phyloP scores from a whole-genome alignment of 2,329 filamentous ascomycete species.

The Amylocarpus encephaloides region DNA sequence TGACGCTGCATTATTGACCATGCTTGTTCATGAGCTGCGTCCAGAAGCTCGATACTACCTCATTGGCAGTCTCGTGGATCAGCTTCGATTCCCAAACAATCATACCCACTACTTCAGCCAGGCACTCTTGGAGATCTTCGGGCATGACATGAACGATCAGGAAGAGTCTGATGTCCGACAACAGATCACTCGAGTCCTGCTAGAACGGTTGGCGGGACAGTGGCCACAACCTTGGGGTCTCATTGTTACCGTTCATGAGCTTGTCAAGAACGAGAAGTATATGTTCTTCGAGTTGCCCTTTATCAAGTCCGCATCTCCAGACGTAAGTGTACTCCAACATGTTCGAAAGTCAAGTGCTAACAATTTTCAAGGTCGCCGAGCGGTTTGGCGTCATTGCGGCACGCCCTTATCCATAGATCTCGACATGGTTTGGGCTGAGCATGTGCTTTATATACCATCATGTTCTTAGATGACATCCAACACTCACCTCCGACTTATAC shows the following conservation, averaged over 20 bases:
- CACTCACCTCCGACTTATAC: not conserved
- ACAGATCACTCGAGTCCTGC: slow-evolving; percentile 79
- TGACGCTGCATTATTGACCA: slow-evolving; percentile 67
- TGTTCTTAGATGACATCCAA: not conserved
- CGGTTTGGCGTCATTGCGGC: slow-evolving; percentile 28
- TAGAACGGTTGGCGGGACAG: slow-evolving; percentile 82
- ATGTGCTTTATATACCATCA: not conserved
- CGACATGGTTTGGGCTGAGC: not conserved
- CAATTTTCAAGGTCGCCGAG: slow-evolving; percentile 24
- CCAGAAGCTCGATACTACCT: slow-evolving; percentile 81
- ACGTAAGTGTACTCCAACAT: slow-evolving; percentile 48
- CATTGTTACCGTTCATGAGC: slow-evolving; percentile 78
- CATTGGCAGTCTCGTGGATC: slow-evolving; percentile 78
- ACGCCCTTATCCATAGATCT: slow-evolving; percentile 14
- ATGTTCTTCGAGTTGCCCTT: slow-evolving; percentile 90
- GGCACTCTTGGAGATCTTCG: slow-evolving; percentile 78
- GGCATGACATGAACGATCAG: slow-evolving; percentile 62
- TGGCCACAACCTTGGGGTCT: slow-evolving; percentile 96
- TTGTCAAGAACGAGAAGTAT: slow-evolving; percentile 86
- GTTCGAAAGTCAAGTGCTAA: not conserved
- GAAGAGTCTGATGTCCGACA: slow-evolving; percentile 80
- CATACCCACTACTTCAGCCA: slow-evolving; percentile 93
- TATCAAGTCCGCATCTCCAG: slow-evolving; percentile 73
- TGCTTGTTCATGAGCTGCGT: slow-evolving; percentile 67
- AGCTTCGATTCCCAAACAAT: slow-evolving; percentile 82